phyloP scores from a whole-genome alignment of 257 asterid genomes.

The Solanum neorickii region DNA sequence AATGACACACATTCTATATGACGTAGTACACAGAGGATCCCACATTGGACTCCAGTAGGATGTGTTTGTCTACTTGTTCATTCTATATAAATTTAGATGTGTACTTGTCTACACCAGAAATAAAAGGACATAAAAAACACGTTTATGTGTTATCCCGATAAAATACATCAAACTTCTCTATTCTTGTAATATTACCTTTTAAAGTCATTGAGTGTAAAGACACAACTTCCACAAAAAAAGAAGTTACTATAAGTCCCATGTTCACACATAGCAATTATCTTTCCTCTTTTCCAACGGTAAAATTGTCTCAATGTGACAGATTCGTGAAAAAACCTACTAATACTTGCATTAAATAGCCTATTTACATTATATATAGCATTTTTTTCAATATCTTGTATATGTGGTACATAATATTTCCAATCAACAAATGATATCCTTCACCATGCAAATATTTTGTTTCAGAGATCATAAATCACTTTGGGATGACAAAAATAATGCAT shows the following conservation, averaged over 20 bases:
- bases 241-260: neutral
- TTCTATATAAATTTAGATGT: too few species aligned
- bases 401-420: neutral
- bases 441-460: neutral
- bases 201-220: neutral
- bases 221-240: neutral
- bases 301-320: neutral
- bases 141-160: neutral
- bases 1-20: neutral
- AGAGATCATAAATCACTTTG: neutral
- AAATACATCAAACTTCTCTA: neutral
- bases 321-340: neutral
- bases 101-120: neutral
- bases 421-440: neutral
- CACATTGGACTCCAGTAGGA: neutral
- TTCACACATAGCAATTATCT: neutral
- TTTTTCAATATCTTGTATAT: neutral
- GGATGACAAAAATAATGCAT: neutral
- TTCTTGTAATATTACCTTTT: neutral
- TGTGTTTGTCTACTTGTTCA: neutral
- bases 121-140: neutral
- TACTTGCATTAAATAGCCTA: neutral
- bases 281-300: neutral
- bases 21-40: neutral
- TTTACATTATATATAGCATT: neutral